Base-by-base conservation (phyloP, 305 asterid species). In the Caryopteris hybrid region DNA sequence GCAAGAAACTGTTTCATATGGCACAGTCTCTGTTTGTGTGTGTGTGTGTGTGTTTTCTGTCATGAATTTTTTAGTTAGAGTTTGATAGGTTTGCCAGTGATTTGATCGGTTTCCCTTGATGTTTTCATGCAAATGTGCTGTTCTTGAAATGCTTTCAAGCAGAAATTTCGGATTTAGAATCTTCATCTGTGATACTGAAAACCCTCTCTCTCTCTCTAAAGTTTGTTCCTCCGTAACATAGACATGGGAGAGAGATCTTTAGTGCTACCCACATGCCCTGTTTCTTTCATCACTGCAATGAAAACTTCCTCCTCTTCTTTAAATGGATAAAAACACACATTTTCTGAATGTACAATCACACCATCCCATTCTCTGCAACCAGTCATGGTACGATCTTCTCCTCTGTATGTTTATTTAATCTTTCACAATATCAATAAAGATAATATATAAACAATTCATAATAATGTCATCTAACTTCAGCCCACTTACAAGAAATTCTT, bases 81-180 rank as follows among this genome's bases (percentile, higher is more conserved):
- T 46, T 68, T 55, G 39, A 42, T 36, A 12, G 47, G 14, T 45
- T 71, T 25, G 3, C 38, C 10, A 25, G 20, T 38, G 51, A 6
- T 51, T 61, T 34, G 56, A 53, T 61, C 34, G 27, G 21, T 22
- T 31, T 46, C 41, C 5, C 14, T 34, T 22, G 11, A 8, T 38
- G 22, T 54, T 62, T 55, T 74, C 72, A 76, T 76, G 74, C 77
- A 76, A 76, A 76, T 53, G 58, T n/a, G 47, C n/a, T 60, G 52
- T 67, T 61, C 1, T 34, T 12, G 2, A 33, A 39, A 68, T 5
- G 34, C 13, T 22, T 21, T 57, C 14, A 60, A 36, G 11, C 38
- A 46, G 31, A 8, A 22, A 45, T 20, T 4, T 50, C 12, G 31
- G 14, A 45, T 63, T 54, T 27, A 27, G 13, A 39, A 39, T 16